Conservation (phyloP, 1,284 basidiomycete species). For the Ceratobasidium sp. region DNA sequence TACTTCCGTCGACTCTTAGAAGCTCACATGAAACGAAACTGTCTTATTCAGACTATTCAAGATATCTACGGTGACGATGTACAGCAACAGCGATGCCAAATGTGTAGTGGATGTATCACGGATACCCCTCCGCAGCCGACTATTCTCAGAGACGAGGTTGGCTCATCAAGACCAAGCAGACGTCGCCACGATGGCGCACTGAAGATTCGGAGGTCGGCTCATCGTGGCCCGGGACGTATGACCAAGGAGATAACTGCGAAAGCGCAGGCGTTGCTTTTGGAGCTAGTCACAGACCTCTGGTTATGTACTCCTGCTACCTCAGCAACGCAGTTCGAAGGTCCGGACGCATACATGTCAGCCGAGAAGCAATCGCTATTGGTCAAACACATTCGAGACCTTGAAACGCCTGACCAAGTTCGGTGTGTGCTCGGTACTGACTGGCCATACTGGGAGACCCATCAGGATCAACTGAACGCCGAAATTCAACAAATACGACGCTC, state of each 20-base stretch:
- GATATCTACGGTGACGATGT: neutral
- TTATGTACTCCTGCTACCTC: neutral
- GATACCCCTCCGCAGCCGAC: neutral
- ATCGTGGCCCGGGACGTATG: too few species aligned
- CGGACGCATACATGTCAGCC: neutral
- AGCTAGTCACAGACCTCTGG: neutral
- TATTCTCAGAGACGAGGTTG: too few species aligned
- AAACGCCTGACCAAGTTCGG: neutral
- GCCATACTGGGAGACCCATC: conserved; percentile 8
- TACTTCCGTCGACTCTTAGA: neutral
- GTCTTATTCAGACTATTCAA: neutral
- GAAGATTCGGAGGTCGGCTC: too few species aligned
- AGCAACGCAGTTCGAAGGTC: neutral
- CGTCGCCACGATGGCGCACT: too few species aligned
- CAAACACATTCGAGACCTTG: neutral
- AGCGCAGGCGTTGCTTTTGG: neutral
- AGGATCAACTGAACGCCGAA: too few species aligned
- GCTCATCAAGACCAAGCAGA: too few species aligned
- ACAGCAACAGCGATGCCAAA: neutral
- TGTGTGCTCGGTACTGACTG: neutral
- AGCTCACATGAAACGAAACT: neutral
- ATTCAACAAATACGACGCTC: too few species aligned
- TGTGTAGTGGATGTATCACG: neutral
- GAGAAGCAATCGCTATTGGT: neutral
- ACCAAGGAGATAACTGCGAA: too few species aligned